phyloP scores from a whole-genome alignment of 805 yeast genomes.

The Candida cerambycidarum region DNA sequence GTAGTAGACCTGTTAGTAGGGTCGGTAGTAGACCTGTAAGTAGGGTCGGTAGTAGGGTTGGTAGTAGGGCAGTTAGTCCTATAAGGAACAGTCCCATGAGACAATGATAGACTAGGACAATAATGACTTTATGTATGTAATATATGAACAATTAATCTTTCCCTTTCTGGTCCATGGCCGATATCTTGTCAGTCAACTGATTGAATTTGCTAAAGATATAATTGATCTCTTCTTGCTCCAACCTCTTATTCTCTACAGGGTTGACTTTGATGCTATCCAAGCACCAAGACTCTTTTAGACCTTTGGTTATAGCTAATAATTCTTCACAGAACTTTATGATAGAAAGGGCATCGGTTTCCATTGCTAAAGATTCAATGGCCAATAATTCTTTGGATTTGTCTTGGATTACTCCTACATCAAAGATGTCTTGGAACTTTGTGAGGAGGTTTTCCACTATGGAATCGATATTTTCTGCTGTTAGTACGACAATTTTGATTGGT shows the following conservation, averaged over 20 bases:
- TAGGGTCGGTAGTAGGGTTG: conserved; percentile 7
- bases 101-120: background rate
- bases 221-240: conserved; percentile 23
- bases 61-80: conserved; percentile 9
- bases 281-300: conserved; percentile 57
- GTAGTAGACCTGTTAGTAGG: conserved; percentile 8
- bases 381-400: conserved; percentile 41
- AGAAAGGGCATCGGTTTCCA: conserved; percentile 52
- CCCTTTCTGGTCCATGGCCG: conserved; percentile 18
- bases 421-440: conserved; percentile 52
- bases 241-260: conserved; percentile 11
- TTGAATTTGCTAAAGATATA: conserved; percentile 34
- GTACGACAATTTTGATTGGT: conserved; percentile 12
- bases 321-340: conserved; percentile 56
- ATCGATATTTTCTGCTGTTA: conserved; percentile 48
- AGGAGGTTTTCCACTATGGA: conserved; percentile 50
- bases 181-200: conserved; percentile 30
- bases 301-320: conserved; percentile 47
- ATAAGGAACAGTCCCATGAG: background rate
- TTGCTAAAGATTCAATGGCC: conserved; percentile 56
- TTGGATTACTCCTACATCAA: conserved; percentile 45
- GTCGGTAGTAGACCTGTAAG: conserved; percentile 9
- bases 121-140: conserved; percentile 6
- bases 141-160: no score
- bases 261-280: conserved; percentile 50